Base-by-base conservation (phyloP, 2,329 filamentous ascomycete genomes). In the Trichophyton schoenleinii region DNA sequence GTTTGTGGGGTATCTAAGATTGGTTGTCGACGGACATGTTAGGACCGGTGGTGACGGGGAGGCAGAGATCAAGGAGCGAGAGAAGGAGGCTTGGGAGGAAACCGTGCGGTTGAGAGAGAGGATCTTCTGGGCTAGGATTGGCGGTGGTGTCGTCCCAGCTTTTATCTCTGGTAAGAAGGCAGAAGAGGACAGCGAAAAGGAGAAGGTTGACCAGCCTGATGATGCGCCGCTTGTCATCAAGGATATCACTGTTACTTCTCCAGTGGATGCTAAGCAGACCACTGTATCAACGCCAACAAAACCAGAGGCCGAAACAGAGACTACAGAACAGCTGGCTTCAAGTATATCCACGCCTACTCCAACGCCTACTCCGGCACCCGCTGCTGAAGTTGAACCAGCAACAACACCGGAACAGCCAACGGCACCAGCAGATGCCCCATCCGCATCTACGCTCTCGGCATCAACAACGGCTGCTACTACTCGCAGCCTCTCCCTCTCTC, bases 51-150 rank as follows among this genome's bases (percentile, higher is more conserved):
- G 88, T 61, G 38, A 18, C 1, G 41, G 41, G 8, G 83, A 87
- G 44, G 89, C 94, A 58, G 88, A 91, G 38, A 13, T 20, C 15
- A 20, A 25, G 13, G 49, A 53, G 49, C 25, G 49, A 3, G 89
- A 95, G 74, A 89, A 88, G 70, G 83, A 85, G 31, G 90, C 91
- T 0, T 99, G 94, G 94, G 92, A 97, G 71, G 94, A 99, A 77
- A 90, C 90, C 62, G 88, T 96, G 9, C 84, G 87, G 34, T 75
- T 97, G 57, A 82, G 94, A 58, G 94, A 99, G 72, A 86, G 92
- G 67, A 96, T 99, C 88, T 99, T 99, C 72, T 99, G 94, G 94
- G 85, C 89, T 58, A 83, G 94, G 61, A 84, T 99, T 59, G 92
- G 92, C 28, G 94, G 91, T 31, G 94, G 94, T 13, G 90, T 99